A percentile compares a stretch with the other conserved stretches of the same genome.
phyloP scores from a whole-genome alignment of 2,329 filamentous ascomycete genomes.

The Thielaviopsis ethacetica region DNA sequence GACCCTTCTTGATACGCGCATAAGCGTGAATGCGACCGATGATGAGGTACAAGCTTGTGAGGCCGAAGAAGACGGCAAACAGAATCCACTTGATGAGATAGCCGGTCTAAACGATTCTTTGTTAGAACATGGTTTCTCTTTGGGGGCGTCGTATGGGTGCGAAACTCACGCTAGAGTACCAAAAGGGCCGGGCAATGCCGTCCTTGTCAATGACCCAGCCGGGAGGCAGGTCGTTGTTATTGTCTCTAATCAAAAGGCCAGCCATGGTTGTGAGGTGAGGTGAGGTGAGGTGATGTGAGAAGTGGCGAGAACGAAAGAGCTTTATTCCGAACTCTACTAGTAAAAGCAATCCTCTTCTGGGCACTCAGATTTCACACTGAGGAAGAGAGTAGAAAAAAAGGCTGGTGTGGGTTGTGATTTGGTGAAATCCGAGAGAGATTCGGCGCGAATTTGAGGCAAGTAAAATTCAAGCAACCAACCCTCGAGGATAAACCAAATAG shows the following conservation, averaged over 20 bases:
- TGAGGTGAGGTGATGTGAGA: background rate
- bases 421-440: background rate
- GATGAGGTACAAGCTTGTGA: constrained; percentile 46
- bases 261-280: background rate
- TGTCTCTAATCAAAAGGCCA: background rate
- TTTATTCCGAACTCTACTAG: background rate
- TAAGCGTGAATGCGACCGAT: constrained; percentile 56
- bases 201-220: constrained; percentile 17
- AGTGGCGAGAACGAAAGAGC: background rate
- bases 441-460: too few species aligned
- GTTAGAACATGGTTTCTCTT: constrained; percentile 10
- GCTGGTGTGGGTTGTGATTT: background rate
- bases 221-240: constrained; percentile 13
- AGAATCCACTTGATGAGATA: constrained; percentile 56
- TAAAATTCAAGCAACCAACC: background rate
- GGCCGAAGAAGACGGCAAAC: constrained; percentile 42
- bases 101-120: constrained; percentile 30
- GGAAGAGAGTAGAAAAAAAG: background rate
- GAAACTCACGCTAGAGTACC: constrained; percentile 15
- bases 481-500: background rate
- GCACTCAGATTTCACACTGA: background rate
- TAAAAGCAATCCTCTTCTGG: background rate
- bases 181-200: constrained; percentile 16
- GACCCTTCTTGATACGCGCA: constrained; percentile 46
- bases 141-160: background rate